Evolutionary conservation across 78 protist genomes (phyloP).

Genomic region (Dictyostelium capitatum): DNA sequence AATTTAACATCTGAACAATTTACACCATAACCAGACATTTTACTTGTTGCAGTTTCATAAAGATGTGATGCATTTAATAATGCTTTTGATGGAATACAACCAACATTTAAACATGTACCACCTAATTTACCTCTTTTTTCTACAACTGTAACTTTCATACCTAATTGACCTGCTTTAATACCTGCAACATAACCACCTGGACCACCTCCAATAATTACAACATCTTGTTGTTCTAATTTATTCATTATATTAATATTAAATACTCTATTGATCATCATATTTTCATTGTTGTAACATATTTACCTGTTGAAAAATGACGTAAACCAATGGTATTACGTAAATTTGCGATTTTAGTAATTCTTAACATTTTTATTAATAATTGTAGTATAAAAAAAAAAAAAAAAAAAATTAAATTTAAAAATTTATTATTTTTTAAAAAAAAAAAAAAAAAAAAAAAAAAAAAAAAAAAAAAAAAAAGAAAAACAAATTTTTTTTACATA

Average conservation of each 20-base stretch:
- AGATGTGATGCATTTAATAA: constrained; percentile 98
- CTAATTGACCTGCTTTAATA: constrained; percentile 99
- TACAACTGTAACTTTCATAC: constrained; percentile 89
- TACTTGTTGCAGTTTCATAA: constrained; percentile 90
- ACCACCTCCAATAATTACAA: constrained; percentile 99
- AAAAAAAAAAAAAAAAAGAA: not conserved
- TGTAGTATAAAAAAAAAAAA: not conserved
- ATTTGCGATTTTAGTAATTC: not conserved
- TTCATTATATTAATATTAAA: not conserved
- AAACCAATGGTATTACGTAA: not conserved
- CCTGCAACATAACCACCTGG: constrained; percentile 99
- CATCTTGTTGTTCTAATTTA: constrained; percentile 84
- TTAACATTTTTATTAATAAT: constrained; percentile 11
- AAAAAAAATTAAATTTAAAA: not conserved
- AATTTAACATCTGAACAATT: constrained; percentile 73
- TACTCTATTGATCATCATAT: not conserved
- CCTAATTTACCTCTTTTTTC: constrained; percentile 96
- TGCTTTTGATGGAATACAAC: constrained; percentile 99
- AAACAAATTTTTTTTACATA: no score
- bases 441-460: not conserved
- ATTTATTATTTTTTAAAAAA: not conserved
- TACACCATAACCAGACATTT: constrained; percentile 90
- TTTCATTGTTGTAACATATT: not conserved
- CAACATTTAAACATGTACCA: constrained; percentile 99
- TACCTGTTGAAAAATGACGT: constrained; percentile 27